These are phyloP conservation scores for Thraustochytrium striatum DNA, from an alignment of 352 stramenopile species.

Conservation along the genomic window DNA sequence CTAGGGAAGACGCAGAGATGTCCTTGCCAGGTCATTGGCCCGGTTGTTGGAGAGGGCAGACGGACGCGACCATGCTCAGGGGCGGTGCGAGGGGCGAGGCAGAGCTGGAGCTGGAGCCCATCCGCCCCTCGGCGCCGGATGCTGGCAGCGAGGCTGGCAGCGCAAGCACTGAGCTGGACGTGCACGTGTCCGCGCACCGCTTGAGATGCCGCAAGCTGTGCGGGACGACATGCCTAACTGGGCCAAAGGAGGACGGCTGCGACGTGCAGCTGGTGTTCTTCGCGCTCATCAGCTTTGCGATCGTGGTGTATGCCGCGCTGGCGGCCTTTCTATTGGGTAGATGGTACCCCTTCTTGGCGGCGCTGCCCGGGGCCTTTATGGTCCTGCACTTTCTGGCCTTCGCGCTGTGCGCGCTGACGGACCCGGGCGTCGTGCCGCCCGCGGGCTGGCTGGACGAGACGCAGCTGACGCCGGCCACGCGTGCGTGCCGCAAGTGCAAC, in stretches of 20 bases:
- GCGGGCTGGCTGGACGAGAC: not conserved
- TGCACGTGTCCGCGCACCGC: not conserved
- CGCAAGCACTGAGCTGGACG: conserved; percentile 9
- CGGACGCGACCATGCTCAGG: too few species aligned
- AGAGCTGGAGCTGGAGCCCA: not conserved
- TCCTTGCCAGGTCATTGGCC: too few species aligned
- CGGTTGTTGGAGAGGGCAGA: too few species aligned
- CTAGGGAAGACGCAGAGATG: too few species aligned
- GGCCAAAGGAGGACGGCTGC: conserved; percentile 12
- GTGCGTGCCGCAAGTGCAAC: conserved; percentile 10
- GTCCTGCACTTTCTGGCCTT: not conserved
- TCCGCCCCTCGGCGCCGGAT: too few species aligned
- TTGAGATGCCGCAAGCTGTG: not conserved
- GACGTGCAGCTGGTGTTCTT: conserved; percentile 12
- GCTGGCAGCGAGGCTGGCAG: not conserved
- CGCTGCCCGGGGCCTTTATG: conserved; percentile 19
- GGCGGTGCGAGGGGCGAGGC: not conserved
- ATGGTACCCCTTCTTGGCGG: not conserved
- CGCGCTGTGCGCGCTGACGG: not conserved
- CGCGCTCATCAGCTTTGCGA: too few species aligned
- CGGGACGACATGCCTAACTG: conserved; percentile 10
- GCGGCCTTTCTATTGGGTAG: not conserved
- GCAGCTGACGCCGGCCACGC: not conserved
- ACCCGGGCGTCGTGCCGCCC: conserved; percentile 33
- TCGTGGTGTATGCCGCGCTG: conserved; percentile 1